Percentiles rank a stretch among this genome's conserved stretches.
These are phyloP conservation scores for Solanum okadae DNA, from an alignment of 257 asterid species.

Conservation along the genomic window DNA sequence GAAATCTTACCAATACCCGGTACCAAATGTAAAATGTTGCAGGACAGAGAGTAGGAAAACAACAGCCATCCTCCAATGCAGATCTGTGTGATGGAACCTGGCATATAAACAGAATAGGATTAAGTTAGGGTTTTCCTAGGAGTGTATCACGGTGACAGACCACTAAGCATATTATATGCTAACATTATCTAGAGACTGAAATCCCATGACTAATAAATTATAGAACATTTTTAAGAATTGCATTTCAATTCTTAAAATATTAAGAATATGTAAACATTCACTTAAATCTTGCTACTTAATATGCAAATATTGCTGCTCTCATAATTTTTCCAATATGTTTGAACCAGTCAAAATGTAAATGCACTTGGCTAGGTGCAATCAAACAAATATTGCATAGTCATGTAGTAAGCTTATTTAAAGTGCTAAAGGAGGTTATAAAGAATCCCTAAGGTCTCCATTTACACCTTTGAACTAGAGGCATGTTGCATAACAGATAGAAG, in stretches of 20 bases:
- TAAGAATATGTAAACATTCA: neutral
- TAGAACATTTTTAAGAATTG: neutral
- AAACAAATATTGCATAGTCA: neutral
- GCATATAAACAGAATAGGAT: constrained; percentile 8
- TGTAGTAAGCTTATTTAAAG: neutral
- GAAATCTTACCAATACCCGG: constrained; percentile 60
- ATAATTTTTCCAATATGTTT: neutral
- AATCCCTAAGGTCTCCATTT: neutral
- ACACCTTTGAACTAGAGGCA: neutral
- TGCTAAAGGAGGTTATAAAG: neutral
- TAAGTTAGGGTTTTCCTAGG: neutral
- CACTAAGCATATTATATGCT: neutral
- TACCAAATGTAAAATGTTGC: constrained; percentile 70
- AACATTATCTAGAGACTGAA: neutral
- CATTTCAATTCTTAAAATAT: neutral
- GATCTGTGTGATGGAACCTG: constrained; percentile 43
- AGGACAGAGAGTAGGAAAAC: constrained; percentile 57
- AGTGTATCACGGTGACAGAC: constrained; percentile 1
- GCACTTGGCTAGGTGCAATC: neutral
- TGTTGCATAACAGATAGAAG: neutral
- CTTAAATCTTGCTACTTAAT: neutral
- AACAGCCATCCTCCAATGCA: constrained; percentile 28
- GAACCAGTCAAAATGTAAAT: neutral
- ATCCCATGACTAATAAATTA: neutral
- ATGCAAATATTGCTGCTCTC: neutral